phyloP scores from a whole-genome alignment of 306 rosid species.

The Senna tora region DNA sequence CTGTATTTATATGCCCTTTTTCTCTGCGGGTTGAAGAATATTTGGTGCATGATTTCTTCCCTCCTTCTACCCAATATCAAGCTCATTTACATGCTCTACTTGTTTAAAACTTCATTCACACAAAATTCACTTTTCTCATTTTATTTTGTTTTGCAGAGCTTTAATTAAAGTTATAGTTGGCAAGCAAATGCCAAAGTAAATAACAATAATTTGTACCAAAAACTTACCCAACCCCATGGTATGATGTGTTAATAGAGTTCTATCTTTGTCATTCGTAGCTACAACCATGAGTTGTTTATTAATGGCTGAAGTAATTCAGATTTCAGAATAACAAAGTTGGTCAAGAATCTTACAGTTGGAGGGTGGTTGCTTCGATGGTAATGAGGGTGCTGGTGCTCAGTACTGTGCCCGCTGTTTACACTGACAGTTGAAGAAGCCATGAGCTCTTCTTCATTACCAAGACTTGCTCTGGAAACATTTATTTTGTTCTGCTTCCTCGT shows the following conservation, averaged over 20 bases:
- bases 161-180: too few relatives aligned
- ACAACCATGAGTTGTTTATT: constrained; percentile 19
- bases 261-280: neutral
- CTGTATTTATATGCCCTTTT: neutral
- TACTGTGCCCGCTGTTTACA: constrained; percentile 38
- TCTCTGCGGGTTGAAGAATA: neutral
- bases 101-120: neutral
- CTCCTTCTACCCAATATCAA: constrained; percentile 6
- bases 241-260: too few relatives aligned
- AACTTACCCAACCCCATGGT: too few relatives aligned
- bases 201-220: too few relatives aligned
- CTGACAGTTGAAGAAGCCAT: constrained; percentile 50
- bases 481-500: constrained; percentile 93
- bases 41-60: neutral
- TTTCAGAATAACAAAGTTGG: constrained; percentile 31
- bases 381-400: constrained; percentile 58
- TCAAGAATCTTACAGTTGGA: constrained; percentile 72
- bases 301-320: constrained; percentile 22
- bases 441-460: constrained; percentile 96
- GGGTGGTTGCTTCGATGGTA: constrained; percentile 66
- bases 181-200: too few relatives aligned
- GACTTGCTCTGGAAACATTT: constrained; percentile 86
- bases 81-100: constrained; percentile 3
- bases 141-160: too few relatives aligned
- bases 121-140: too few relatives aligned